Base-by-base conservation (phyloP, 106 monocot species). In the Apostasia shenzhenica region DNA sequence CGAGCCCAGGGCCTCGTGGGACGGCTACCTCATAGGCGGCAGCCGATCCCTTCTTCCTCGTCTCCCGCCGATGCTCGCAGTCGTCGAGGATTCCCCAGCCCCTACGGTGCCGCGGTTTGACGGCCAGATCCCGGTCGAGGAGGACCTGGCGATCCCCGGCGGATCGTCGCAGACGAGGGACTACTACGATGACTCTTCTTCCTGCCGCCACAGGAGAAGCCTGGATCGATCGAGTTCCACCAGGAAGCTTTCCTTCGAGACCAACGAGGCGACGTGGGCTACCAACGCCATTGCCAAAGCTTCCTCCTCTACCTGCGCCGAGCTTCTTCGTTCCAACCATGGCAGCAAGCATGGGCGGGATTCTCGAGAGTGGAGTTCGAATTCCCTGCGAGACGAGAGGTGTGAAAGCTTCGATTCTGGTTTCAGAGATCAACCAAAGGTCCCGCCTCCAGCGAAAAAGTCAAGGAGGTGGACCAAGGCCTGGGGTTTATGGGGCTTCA, bases 1-100 rank as follows among this genome's bases (percentile, higher is more conserved):
- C 65, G 81, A 84, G 70, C 80, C 85, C 0, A 75, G 88, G 39
- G 92, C 88, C 3, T 92, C 85, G 0, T 92, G 91, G 82, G 91
- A 88, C 59, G 88, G 80, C 6, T 72, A 77, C 79, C 14, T 48
- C 65, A 48, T 70, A 73, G 44, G 60, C 1, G 63, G 79, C 1
- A 63, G 61, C 3, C 59, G 75, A 6, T 57, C 87, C 0, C 54
- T 56, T 6, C 52, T 74, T 13, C 68, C 84, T 11, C 81, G 84
- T 12, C 54, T 81, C 9, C 85, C 72, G 5, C 83, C 91, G 1
- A 83, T 88, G 76, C 85, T 88, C 40, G 77, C 91, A 41, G 81
- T 88, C 38, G 76, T 67, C 5, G 84, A 80, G 26, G 75, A 79
- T 2, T 54, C 51, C 2, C 58, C 64, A 14, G 41, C 54, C 7